phyloP scores from a whole-genome alignment of 73 alveolate genomes.

The Paramecium sexaurelia region DNA sequence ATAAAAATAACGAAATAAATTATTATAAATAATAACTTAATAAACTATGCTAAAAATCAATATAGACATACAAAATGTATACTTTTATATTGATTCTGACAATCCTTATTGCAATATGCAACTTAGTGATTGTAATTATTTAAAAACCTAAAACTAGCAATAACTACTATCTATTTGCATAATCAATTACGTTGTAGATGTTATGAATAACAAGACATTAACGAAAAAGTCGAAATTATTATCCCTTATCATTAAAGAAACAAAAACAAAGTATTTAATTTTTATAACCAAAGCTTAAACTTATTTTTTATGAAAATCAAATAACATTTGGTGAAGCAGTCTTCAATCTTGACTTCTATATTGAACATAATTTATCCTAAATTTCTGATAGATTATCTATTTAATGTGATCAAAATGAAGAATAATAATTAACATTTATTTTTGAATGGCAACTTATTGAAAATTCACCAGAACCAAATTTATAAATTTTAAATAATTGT shows the following conservation, averaged over 20 bases:
- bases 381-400: background rate
- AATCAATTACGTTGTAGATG: background rate
- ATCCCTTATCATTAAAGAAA: background rate
- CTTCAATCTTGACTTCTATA: background rate
- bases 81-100: background rate
- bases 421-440: background rate
- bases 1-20: background rate
- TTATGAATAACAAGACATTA: background rate
- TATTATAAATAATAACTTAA: background rate
- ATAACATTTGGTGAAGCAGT: background rate
- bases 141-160: background rate
- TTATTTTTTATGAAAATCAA: background rate
- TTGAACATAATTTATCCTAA: background rate
- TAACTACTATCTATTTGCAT: background rate
- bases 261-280: background rate
- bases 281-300: background rate
- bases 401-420: background rate
- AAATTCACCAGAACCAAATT: background rate
- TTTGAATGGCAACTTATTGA: background rate
- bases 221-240: background rate
- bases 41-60: background rate
- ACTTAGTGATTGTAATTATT: background rate
- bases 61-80: background rate
- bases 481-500: background rate
- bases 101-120: background rate